Base-by-base conservation (phyloP, 2,329 filamentous ascomycete genomes). In the Neocatenulostroma microsporum region DNA sequence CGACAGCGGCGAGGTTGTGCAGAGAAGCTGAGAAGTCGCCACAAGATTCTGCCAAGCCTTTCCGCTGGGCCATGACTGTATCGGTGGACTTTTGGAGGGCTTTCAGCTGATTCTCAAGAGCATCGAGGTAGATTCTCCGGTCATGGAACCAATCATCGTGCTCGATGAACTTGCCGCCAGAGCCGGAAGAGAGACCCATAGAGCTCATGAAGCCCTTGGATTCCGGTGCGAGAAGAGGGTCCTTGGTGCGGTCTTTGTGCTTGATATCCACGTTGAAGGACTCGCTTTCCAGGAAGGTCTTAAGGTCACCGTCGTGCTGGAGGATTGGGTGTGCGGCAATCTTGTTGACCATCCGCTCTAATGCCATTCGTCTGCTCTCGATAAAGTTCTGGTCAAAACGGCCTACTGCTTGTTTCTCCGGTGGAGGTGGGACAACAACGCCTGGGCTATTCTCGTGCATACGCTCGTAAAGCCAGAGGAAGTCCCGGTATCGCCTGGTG, bases 121-220 rank as follows among this genome's bases (percentile, higher is more conserved):
- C 88, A 59, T 98, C 91, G 9, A 98, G 75, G 56, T 98, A 98
- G 37, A 96, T 77, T 54, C 82, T 85, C 44, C 91, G 86, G 50
- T 98, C 91, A 53, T 98, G 89, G 66, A 98, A 98, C 91, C 89
- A 98, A 65, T 98, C 91, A 59, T 98, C 91, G 57, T 96, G 91
- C 63, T 98, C 91, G 25, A 98, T 79, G 64, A 98, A 98, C 62
- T 98, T 98, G 41, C 72, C 72, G 21, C 64, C 65, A 52, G 74
- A 80, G 20, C 88, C 84, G 18, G 33, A 27, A 13, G 33, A 37
- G 17, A 46, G 36, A 32, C 45, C 40, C 36, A 95, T 73, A 12
- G 81, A 84, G 53, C 87, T 85, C 51, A 96, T 77, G 68, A 96
- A 82, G 36, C 91, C 88, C 65, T 96, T 96, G 66, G 80, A 94